phyloP scores from a whole-genome alignment of 257 asterid species.

The Echium plantagineum region DNA sequence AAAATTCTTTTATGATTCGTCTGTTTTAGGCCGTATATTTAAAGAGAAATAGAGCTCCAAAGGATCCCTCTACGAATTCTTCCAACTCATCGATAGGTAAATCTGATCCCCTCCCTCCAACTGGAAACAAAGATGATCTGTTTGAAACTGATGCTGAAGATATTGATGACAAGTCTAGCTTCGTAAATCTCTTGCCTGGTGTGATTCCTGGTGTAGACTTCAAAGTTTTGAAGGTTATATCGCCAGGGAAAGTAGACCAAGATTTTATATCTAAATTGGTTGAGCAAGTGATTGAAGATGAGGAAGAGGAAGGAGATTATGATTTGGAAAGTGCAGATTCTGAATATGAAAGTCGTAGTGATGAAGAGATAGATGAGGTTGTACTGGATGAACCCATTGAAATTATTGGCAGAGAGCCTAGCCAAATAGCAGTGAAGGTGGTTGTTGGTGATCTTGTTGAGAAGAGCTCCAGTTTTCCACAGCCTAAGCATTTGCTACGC shows the following conservation, averaged over 20 bases:
- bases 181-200: conserved; percentile 60
- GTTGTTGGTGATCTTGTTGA: conserved; percentile 48
- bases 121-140: conserved; percentile 44
- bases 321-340: conserved; percentile 18
- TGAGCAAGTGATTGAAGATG: conserved; percentile 75
- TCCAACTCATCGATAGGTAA: conserved; percentile 29
- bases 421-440: conserved; percentile 62
- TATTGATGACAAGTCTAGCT: conserved; percentile 45
- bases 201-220: conserved; percentile 93
- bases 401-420: conserved; percentile 38
- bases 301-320: conserved; percentile 10
- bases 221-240: conserved; percentile 69
- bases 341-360: conserved; percentile 19
- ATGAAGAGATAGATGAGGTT: conserved; percentile 25
- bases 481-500: conserved; percentile 47
- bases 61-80: conserved; percentile 38
- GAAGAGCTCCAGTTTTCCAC: conserved; percentile 28
- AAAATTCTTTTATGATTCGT: conserved; percentile 2
- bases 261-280: conserved; percentile 80
- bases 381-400: conserved; percentile 43
- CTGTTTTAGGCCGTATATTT: conserved; percentile 66
- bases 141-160: conserved; percentile 54
- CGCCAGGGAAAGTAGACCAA: conserved; percentile 63
- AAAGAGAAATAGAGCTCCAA: conserved; percentile 46
- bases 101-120: conserved; percentile 42